Evolutionary conservation across 495 filamentous ascomycete species (phyloP).

Genomic region (Neurospora sp.): DNA sequence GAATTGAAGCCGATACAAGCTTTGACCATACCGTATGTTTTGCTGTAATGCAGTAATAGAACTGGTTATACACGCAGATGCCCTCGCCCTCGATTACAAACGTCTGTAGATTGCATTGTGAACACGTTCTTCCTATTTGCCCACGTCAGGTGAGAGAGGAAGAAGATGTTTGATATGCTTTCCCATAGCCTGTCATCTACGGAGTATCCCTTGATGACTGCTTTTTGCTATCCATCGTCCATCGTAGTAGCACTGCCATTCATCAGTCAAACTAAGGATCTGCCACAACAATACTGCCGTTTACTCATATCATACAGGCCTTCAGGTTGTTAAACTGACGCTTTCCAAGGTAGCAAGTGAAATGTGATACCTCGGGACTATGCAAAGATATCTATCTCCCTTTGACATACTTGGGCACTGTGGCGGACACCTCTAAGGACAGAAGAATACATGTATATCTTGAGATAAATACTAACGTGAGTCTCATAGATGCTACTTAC

Average conservation of each 20-base stretch:
- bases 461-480: too few species aligned
- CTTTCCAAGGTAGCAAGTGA: too few species aligned
- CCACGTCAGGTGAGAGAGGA: neutral
- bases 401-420: too few species aligned
- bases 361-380: too few species aligned
- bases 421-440: too few species aligned
- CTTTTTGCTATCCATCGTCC: neutral
- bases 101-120: neutral
- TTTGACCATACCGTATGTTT: too few species aligned
- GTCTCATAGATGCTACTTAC: too few species aligned
- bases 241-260: neutral
- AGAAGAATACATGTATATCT: too few species aligned
- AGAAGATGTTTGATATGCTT: neutral
- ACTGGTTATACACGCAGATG: neutral
- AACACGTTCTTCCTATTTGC: neutral
- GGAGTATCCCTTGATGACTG: neutral
- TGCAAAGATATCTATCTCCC: too few species aligned
- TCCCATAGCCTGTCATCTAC: neutral
- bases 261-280: neutral
- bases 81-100: neutral
- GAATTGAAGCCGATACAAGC: neutral
- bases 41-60: too few species aligned
- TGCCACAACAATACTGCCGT: neutral
- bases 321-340: too few species aligned
- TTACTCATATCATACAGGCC: too few species aligned